These are phyloP conservation scores for Candida berthetii DNA, from an alignment of 805 yeast genomes.

Conservation along the genomic window DNA sequence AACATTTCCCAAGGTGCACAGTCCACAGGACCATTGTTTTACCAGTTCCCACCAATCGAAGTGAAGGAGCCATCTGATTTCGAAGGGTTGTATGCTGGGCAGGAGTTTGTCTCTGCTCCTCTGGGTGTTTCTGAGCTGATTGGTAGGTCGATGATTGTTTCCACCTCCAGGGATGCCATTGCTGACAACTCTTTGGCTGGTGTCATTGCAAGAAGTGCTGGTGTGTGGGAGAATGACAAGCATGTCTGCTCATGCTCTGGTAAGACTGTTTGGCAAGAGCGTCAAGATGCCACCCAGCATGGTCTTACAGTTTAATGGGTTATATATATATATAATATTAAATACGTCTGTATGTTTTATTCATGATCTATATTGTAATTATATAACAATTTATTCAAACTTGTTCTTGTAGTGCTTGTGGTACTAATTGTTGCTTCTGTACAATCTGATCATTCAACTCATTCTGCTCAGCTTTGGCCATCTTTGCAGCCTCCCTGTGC, in stretches of 20 bases:
- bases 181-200: slow-evolving; percentile 54
- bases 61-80: slow-evolving; percentile 26
- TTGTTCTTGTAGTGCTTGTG: too few species aligned
- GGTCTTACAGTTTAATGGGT: slow-evolving; percentile 27
- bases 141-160: slow-evolving; percentile 50
- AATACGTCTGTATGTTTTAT: neutral
- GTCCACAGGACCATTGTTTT: slow-evolving; percentile 52
- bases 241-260: slow-evolving; percentile 93
- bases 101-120: slow-evolving; percentile 36
- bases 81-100: slow-evolving; percentile 31
- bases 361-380: neutral
- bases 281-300: slow-evolving; percentile 62
- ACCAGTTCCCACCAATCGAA: slow-evolving; percentile 23
- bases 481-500: slow-evolving; percentile 6
- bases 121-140: slow-evolving; percentile 53
- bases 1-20: slow-evolving; percentile 69
- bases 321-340: neutral
- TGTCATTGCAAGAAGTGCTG: slow-evolving; percentile 93
- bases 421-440: too few species aligned
- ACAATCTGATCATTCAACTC: too few species aligned
- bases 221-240: slow-evolving; percentile 94
- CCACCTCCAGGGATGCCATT: slow-evolving; percentile 13
- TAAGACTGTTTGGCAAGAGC: slow-evolving; percentile 93
- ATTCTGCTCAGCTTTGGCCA: neutral
- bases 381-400: too few species aligned